phyloP scores from a whole-genome alignment of 768 basidiomycete species.

The Leccinum obscurum region DNA sequence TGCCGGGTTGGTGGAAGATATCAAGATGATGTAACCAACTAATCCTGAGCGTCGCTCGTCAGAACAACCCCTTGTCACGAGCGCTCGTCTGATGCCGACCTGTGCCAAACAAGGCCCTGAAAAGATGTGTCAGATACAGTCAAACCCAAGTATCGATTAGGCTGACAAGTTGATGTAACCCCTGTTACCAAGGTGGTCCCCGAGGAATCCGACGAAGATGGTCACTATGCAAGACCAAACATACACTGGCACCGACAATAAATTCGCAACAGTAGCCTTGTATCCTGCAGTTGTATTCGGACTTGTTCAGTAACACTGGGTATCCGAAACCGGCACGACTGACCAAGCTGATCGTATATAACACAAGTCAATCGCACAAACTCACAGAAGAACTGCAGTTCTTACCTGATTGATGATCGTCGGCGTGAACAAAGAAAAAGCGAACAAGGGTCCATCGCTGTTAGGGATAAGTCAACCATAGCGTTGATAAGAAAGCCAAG shows the following conservation, averaged over 20 bases:
- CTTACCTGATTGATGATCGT: constrained; percentile 52
- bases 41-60: constrained; percentile 34
- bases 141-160: neutral
- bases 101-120: constrained; percentile 31
- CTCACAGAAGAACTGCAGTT: neutral
- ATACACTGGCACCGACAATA: constrained; percentile 78
- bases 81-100: constrained; percentile 21
- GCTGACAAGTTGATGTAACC: constrained; percentile 62
- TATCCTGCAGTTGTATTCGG: constrained; percentile 42
- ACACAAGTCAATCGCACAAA: neutral
- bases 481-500: neutral
- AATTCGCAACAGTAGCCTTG: constrained; percentile 63
- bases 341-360: constrained; percentile 20
- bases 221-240: constrained; percentile 72
- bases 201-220: constrained; percentile 56
- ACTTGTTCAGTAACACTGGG: neutral
- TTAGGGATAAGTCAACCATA: constrained; percentile 6
- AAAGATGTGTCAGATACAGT: constrained; percentile 12
- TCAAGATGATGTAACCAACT: constrained; percentile 66
- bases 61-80: neutral
- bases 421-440: constrained; percentile 52
- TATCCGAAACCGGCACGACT: neutral
- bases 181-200: constrained; percentile 58
- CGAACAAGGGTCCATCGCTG: constrained; percentile 54
- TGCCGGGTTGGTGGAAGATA: constrained; percentile 55